Conservation (phyloP, 2,329 filamentous ascomycete genomes). For the Sporothrix sp. region DNA sequence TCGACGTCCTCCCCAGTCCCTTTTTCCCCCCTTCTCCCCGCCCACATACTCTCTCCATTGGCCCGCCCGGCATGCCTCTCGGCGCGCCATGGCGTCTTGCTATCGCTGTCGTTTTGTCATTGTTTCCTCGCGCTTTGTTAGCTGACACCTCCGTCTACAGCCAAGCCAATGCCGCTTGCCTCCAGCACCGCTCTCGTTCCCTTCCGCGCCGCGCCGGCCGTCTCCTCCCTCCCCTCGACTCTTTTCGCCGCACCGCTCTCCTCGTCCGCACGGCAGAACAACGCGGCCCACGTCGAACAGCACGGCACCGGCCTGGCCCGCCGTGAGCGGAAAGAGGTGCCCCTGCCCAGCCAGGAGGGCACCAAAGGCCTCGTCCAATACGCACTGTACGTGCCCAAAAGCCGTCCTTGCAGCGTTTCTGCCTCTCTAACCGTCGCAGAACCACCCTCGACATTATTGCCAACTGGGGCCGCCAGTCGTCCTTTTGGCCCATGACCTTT, state of each 20-base stretch:
- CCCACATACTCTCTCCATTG: background rate
- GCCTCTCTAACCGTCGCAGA: slow-evolving; percentile 31
- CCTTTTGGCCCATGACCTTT: slow-evolving; percentile 83
- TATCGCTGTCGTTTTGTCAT: background rate
- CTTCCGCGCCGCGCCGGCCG: slow-evolving; percentile 43
- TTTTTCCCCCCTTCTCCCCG: background rate
- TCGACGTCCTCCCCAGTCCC: slow-evolving; percentile 3
- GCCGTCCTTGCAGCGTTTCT: background rate
- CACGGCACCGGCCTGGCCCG: slow-evolving; percentile 41
- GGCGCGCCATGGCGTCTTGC: background rate
- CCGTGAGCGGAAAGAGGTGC: slow-evolving; percentile 58
- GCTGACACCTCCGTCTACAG: slow-evolving; percentile 32
- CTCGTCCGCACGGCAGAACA: slow-evolving; percentile 53
- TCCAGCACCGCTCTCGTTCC: slow-evolving; percentile 43
- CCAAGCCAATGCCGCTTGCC: slow-evolving; percentile 43
- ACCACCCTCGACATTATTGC: slow-evolving; percentile 69
- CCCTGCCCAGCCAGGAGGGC: slow-evolving; percentile 65
- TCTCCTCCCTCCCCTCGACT: slow-evolving; percentile 34
- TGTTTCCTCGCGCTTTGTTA: background rate
- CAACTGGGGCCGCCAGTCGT: slow-evolving; percentile 79
- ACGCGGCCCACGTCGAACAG: slow-evolving; percentile 39
- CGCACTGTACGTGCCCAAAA: slow-evolving; percentile 56
- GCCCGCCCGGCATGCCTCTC: background rate
- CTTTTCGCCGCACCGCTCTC: slow-evolving; percentile 56
- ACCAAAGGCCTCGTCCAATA: slow-evolving; percentile 78